Percentiles rank a stretch among this genome's conserved stretches.
phyloP scores from a whole-genome alignment of 2,329 filamentous ascomycete genomes.

The Ophiostoma perfectum region DNA sequence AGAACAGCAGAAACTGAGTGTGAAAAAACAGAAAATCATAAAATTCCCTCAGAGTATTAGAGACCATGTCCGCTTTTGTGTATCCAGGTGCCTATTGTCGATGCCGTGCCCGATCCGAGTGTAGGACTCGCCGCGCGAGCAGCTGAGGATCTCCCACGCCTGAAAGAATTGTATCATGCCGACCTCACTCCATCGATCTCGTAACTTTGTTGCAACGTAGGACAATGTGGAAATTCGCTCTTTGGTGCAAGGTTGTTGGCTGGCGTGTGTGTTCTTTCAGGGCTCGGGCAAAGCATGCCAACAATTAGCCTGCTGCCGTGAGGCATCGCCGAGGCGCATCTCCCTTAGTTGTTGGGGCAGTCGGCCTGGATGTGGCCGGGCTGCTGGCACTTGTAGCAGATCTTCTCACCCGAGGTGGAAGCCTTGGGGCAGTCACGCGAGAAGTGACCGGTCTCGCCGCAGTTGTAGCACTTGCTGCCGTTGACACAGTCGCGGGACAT shows the following conservation, averaged over 20 bases:
- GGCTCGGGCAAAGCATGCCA: slow-evolving; percentile 20
- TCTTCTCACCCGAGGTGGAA: slow-evolving; percentile 78
- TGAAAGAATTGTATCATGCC: slow-evolving; percentile 31
- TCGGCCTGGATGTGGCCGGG: slow-evolving; percentile 85
- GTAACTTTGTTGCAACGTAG: slow-evolving; percentile 19
- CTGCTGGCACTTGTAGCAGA: slow-evolving; percentile 94
- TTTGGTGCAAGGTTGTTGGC: slow-evolving; percentile 20
- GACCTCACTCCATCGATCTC: slow-evolving; percentile 28
- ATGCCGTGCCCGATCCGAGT: slow-evolving; percentile 30
- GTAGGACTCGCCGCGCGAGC: slow-evolving; percentile 28
- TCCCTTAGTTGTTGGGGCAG: slow-evolving; percentile 72
- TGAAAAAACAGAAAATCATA: slow-evolving; percentile 25
- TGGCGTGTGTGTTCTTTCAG: slow-evolving; percentile 24
- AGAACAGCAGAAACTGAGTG: slow-evolving; percentile 24
- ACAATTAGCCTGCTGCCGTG: slow-evolving; percentile 23
- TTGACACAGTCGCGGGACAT: slow-evolving; percentile 97
- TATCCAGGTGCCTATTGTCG: slow-evolving; percentile 34
- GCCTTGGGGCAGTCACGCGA: slow-evolving; percentile 95
- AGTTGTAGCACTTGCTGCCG: slow-evolving; percentile 99
- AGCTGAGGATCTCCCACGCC: slow-evolving; percentile 27
- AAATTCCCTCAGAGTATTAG: slow-evolving; percentile 20
- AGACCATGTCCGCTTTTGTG: slow-evolving; percentile 27
- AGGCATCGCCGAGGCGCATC: slow-evolving; percentile 13
- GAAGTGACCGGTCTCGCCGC: slow-evolving; percentile 86
- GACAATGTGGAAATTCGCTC: slow-evolving; percentile 24